phyloP scores from a whole-genome alignment of 345 rosid species.

The Cardamine chenopodiifolia region DNA sequence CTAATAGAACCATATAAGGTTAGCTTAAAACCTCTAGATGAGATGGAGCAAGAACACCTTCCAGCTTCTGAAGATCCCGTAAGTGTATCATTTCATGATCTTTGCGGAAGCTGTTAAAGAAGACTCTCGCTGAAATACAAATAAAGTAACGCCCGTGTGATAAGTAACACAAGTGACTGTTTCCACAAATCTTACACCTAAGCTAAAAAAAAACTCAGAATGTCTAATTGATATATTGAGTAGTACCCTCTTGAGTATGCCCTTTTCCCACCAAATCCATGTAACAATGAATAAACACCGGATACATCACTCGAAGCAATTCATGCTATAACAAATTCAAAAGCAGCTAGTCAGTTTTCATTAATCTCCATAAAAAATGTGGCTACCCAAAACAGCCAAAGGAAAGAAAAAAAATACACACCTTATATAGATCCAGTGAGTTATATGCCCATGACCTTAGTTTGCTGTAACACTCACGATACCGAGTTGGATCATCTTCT shows the following conservation, averaged over 20 bases:
- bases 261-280: constrained; percentile 91
- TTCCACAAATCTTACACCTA: neutral
- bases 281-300: constrained; percentile 88
- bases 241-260: constrained; percentile 75
- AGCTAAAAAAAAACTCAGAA: neutral
- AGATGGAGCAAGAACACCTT: constrained; percentile 89
- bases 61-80: constrained; percentile 91
- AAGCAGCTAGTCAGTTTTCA: constrained; percentile 23
- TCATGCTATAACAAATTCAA: constrained; percentile 75
- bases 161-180: constrained; percentile 4
- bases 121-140: constrained; percentile 59
- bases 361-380: neutral
- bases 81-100: constrained; percentile 88
- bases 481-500: constrained; percentile 63
- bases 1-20: neutral
- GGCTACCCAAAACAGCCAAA: neutral
- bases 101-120: constrained; percentile 77
- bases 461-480: constrained; percentile 75
- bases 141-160: constrained; percentile 17
- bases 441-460: constrained; percentile 82
- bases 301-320: constrained; percentile 94
- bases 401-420: constrained; percentile 9
- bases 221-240: neutral
- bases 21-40: constrained; percentile 78
- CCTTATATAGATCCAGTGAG: constrained; percentile 92